These are phyloP conservation scores for Dendrobium catenatum DNA, from an alignment of 106 monocot genomes.

Conservation along the genomic window DNA sequence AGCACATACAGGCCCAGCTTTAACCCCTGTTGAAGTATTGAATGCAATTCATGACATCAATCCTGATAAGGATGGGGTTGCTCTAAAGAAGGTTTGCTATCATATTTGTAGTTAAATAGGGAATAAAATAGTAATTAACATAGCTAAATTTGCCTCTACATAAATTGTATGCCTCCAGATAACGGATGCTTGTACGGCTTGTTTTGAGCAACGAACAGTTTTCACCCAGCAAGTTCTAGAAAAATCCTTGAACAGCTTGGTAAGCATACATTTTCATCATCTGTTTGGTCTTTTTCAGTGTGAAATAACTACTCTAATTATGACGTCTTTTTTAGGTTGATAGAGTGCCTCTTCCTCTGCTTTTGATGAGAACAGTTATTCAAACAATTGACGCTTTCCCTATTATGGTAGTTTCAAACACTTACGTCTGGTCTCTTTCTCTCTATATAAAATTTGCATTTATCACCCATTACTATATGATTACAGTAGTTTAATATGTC, in stretches of 20 bases:
- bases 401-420: slow-evolving; percentile 47
- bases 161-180: slow-evolving; percentile 39
- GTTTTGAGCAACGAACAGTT: slow-evolving; percentile 97
- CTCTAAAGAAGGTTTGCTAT: slow-evolving; percentile 66
- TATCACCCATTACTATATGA: neutral
- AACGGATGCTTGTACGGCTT: slow-evolving; percentile 88
- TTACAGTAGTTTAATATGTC: neutral
- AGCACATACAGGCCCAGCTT: slow-evolving; percentile 92
- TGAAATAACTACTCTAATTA: neutral
- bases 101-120: neutral
- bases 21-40: slow-evolving; percentile 91
- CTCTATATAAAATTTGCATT: neutral
- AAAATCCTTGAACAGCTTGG: slow-evolving; percentile 78
- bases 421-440: neutral
- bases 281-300: neutral
- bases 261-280: slow-evolving; percentile 21
- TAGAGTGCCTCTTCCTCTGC: slow-evolving; percentile 68
- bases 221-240: slow-evolving; percentile 92
- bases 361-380: slow-evolving; percentile 96
- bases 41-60: slow-evolving; percentile 87
- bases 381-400: slow-evolving; percentile 95
- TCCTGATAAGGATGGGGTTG: slow-evolving; percentile 77
- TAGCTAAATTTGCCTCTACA: neutral
- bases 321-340: slow-evolving; percentile 55
- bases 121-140: neutral